phyloP scores from a whole-genome alignment of 257 asterid genomes.

The Solanum microdontum region DNA sequence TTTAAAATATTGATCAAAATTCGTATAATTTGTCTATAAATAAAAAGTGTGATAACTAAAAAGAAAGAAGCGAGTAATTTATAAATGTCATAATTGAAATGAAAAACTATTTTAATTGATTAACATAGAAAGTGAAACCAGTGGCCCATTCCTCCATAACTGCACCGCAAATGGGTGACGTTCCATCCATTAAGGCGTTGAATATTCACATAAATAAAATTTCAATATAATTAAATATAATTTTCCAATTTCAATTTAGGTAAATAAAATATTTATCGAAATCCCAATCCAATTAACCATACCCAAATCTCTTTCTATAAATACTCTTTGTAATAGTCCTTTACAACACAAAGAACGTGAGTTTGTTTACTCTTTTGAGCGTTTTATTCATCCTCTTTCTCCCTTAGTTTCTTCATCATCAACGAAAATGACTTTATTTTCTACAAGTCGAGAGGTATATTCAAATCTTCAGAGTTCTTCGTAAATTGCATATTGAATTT shows the following conservation, averaged over 20 bases:
- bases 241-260: not conserved
- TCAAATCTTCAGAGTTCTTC: not conserved
- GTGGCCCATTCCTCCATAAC: not conserved
- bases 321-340: not conserved
- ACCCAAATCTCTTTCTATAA: not conserved
- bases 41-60: not conserved
- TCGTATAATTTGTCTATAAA: no score
- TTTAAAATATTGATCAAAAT: no score
- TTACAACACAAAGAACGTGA: not conserved
- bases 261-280: not conserved
- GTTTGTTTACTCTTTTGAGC: not conserved
- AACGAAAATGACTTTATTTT: not conserved
- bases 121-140: not conserved
- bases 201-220: not conserved
- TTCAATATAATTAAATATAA: not conserved
- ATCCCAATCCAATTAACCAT: not conserved
- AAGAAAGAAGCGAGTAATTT: not conserved
- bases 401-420: not conserved
- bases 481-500: not conserved
- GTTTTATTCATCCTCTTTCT: not conserved
- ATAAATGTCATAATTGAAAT: not conserved
- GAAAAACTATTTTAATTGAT: not conserved
- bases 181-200: not conserved
- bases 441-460: not conserved
- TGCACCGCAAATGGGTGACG: not conserved